Conservation (phyloP, 495 filamentous ascomycete genomes). For the Talaromyces proteolyticus region DNA sequence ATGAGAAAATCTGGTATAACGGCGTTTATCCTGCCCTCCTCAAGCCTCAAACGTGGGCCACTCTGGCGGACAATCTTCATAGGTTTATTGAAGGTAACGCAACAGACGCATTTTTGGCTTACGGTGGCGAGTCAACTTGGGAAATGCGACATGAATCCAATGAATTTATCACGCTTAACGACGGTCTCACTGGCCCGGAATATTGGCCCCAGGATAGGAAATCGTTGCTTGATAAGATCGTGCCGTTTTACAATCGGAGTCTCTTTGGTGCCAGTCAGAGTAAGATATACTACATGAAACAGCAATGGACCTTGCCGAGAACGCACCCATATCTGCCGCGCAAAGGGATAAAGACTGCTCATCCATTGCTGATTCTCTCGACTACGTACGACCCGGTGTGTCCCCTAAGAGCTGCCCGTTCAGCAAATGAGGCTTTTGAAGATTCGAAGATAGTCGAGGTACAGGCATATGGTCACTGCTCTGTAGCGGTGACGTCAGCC, state of each 20-base stretch:
- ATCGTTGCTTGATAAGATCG: neutral
- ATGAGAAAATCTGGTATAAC: conserved; percentile 22
- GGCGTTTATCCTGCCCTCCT: conserved; percentile 32
- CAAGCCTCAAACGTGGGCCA: conserved; percentile 25
- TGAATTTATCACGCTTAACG: neutral
- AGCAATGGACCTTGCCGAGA: conserved; percentile 29
- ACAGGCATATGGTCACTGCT: conserved; percentile 38
- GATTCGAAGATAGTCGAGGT: conserved; percentile 34
- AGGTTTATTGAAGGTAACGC: conserved; percentile 32
- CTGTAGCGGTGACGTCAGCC: conserved; percentile 29
- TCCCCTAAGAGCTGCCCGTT: conserved; percentile 30
- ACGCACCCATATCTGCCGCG: conserved; percentile 31
- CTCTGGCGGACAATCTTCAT: conserved; percentile 26
- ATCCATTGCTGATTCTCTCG: conserved; percentile 33
- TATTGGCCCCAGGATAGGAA: neutral
- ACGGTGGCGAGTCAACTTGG: conserved; percentile 9
- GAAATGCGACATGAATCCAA: neutral
- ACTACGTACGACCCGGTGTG: conserved; percentile 40
- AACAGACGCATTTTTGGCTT: conserved; percentile 29
- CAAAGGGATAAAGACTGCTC: conserved; percentile 22
- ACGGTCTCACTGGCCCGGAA: neutral
- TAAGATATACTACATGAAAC: conserved; percentile 24
- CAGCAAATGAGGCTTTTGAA: conserved; percentile 29
- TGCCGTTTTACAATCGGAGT: neutral
- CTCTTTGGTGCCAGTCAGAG: conserved; percentile 11